Conservation (phyloP, 192 early-diverging fungal genomes). For the Coemansia sp. region DNA sequence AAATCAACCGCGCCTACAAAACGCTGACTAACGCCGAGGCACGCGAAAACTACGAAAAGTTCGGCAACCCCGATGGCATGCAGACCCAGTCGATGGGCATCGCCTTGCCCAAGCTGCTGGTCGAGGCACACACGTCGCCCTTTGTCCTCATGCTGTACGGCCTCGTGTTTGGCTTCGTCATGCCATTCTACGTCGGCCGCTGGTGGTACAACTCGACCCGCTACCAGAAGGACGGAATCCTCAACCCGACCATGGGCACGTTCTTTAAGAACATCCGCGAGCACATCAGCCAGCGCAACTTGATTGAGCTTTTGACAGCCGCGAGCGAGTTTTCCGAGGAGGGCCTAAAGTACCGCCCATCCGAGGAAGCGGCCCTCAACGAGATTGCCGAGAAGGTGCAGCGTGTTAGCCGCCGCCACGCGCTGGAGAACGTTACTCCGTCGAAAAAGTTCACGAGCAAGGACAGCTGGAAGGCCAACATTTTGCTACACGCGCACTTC, state of each 20-base stretch:
- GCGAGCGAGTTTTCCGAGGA: constrained; percentile 69
- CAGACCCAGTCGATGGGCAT: constrained; percentile 90
- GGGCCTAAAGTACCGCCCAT: constrained; percentile 45
- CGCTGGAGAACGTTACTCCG: constrained; percentile 36
- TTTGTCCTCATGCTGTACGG: constrained; percentile 85
- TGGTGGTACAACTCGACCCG: constrained; percentile 95
- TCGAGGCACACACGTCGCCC: constrained; percentile 79
- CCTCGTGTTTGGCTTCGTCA: constrained; percentile 79
- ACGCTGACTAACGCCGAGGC: constrained; percentile 91
- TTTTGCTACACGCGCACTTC: constrained; percentile 83
- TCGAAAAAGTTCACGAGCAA: constrained; percentile 51
- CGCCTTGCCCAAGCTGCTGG: constrained; percentile 87
- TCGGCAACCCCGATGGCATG: constrained; percentile 95
- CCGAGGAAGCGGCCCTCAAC: constrained; percentile 52
- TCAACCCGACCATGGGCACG: constrained; percentile 82
- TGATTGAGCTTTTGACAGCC: constrained; percentile 73
- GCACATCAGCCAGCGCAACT: constrained; percentile 59
- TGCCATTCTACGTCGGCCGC: constrained; percentile 85
- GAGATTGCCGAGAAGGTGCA: constrained; percentile 44
- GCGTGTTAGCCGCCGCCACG: constrained; percentile 34
- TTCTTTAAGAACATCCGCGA: constrained; percentile 92
- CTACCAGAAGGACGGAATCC: constrained; percentile 86
- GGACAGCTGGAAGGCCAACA: constrained; percentile 63
- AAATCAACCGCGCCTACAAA: constrained; percentile 92
- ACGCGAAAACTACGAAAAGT: constrained; percentile 91